These are phyloP conservation scores for Geotrichum aggregatum DNA, from an alignment of 1,139 yeast species.

Conservation along the genomic window DNA sequence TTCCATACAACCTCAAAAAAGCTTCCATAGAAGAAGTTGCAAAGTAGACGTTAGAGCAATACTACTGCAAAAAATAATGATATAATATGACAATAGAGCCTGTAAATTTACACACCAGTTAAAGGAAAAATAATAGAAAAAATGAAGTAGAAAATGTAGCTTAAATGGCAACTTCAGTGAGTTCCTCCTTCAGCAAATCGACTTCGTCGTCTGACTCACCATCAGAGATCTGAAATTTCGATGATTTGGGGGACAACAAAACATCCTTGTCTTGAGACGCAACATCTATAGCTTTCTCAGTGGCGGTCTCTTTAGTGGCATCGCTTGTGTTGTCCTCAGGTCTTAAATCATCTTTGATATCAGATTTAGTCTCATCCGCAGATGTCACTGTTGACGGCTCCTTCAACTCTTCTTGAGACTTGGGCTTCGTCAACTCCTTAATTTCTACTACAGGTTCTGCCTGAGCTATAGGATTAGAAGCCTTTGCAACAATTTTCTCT, in stretches of 20 bases:
- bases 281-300: background rate
- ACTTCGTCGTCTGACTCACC: conserved; percentile 17
- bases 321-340: background rate
- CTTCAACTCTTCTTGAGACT: background rate
- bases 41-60: background rate
- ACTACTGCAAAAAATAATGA: background rate
- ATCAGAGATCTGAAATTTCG: background rate
- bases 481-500: no score
- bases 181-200: conserved; percentile 18
- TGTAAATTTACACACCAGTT: background rate
- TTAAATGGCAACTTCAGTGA: conserved; percentile 19
- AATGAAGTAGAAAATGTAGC: background rate
- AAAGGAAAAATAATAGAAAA: background rate
- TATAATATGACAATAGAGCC: no score
- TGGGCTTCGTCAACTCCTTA: conserved; percentile 8
- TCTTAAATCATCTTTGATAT: background rate
- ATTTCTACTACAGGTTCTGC: background rate
- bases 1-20: no score
- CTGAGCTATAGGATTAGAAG: no score
- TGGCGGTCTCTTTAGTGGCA: conserved; percentile 6
- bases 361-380: conserved; percentile 1
- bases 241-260: background rate
- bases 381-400: conserved; percentile 1
- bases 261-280: background rate
- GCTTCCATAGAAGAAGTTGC: background rate